Evolutionary conservation across 257 asterid genomes (phyloP).

Genomic region (Jasminum sambac): DNA sequence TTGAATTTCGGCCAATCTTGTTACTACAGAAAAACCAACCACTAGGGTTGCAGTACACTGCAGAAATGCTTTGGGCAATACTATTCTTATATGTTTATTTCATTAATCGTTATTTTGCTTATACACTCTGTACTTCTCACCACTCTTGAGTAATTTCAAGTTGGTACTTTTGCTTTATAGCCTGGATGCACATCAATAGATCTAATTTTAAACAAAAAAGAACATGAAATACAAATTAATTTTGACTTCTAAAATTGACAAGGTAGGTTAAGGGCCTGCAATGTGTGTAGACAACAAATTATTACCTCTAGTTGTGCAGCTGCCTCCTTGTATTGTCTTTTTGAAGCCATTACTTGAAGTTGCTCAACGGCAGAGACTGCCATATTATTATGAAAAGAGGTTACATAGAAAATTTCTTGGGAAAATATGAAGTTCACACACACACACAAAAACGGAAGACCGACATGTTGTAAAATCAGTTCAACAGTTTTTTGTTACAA

Average conservation of each 20-base stretch:
- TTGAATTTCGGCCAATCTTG: neutral
- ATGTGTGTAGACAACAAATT: slow-evolving; percentile 14
- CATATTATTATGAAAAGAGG: slow-evolving; percentile 26
- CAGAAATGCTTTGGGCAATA: neutral
- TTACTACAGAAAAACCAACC: neutral
- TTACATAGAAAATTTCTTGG: neutral
- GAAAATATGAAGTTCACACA: neutral
- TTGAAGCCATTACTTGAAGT: slow-evolving; percentile 97
- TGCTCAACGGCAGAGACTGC: slow-evolving; percentile 98
- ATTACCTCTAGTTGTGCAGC: slow-evolving; percentile 99
- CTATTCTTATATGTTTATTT: neutral
- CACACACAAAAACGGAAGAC: neutral
- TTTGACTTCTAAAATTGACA: neutral
- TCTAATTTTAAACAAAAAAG: neutral
- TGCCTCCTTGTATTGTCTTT: slow-evolving; percentile 96
- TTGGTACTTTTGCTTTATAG: slow-evolving; percentile 3
- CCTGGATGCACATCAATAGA: neutral
- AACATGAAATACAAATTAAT: neutral
- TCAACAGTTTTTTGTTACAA: neutral
- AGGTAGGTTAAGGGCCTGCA: slow-evolving; percentile 17
- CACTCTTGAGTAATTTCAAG: neutral
- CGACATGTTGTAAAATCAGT: neutral
- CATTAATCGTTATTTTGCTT: neutral
- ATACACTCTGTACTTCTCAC: neutral
- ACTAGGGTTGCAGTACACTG: neutral